A percentile compares a stretch with the other conserved stretches of the same genome.
phyloP scores from a whole-genome alignment of 73 alveolate genomes.

The Symbiodinium pilosum region DNA sequence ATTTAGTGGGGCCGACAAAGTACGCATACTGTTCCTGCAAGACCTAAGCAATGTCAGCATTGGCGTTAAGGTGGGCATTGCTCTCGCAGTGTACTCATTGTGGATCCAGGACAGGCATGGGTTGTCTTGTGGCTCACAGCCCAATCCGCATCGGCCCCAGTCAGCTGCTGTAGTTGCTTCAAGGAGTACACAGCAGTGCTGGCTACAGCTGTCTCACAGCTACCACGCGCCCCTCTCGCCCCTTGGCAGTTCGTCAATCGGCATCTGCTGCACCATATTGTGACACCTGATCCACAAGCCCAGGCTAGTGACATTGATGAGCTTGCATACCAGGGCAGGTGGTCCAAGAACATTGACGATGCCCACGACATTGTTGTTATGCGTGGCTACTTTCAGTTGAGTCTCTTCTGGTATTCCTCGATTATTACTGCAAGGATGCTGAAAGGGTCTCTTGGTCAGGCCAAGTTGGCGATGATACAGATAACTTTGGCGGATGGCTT shows the following conservation, averaged over 20 bases:
- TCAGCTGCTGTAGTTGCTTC: too few relatives aligned
- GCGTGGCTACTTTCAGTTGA: conserved; percentile 59
- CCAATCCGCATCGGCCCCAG: not conserved
- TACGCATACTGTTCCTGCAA: not conserved
- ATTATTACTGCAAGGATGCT: conserved; percentile 69
- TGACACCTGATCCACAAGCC: too few relatives aligned
- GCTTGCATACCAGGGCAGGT: conserved; percentile 21
- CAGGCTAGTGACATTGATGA: conserved; percentile 49
- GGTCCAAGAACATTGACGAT: conserved; percentile 49
- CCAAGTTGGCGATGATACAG: conserved; percentile 70
- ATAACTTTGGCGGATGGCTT: conserved; percentile 75
- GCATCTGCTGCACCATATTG: too few relatives aligned
- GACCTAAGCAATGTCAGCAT: not conserved
- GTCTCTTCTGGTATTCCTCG: conserved; percentile 75
- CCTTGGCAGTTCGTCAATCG: not conserved
- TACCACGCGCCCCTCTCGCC: conserved; percentile 60
- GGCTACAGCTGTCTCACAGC: conserved; percentile 47
- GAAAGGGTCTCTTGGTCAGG: conserved; percentile 64
- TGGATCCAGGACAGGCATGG: conserved; percentile 45
- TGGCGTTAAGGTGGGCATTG: conserved; percentile 47
- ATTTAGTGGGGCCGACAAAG: not conserved
- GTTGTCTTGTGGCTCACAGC: too few relatives aligned
- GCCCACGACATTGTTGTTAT: conserved; percentile 53
- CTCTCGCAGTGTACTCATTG: conserved; percentile 31
- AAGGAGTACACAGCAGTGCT: conserved; percentile 41